A percentile compares a stretch with the other conserved stretches of the same genome.
These are phyloP conservation scores for Pythium chondricola DNA, from an alignment of 352 stramenopile species.

Conservation along the genomic window DNA sequence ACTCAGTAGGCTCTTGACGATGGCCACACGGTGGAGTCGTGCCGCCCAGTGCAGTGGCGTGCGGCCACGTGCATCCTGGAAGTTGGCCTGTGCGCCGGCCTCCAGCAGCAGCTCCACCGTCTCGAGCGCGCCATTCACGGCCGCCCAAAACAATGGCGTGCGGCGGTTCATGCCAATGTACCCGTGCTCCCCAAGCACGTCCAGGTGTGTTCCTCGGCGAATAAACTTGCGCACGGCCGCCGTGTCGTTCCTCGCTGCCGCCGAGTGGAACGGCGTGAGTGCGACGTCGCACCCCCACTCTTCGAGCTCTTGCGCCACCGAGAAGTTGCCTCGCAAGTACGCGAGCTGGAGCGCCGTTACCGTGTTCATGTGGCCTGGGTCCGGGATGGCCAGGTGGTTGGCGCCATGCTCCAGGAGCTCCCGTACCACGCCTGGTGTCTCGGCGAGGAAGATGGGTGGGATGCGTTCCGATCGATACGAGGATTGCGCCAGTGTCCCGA, in stretches of 20 bases:
- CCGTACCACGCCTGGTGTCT: slow-evolving; percentile 55
- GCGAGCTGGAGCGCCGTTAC: slow-evolving; percentile 69
- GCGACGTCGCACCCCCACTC: slow-evolving; percentile 77
- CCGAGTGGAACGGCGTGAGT: slow-evolving; percentile 70
- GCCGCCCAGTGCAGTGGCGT: slow-evolving; percentile 77
- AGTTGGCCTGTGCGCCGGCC: slow-evolving; percentile 62
- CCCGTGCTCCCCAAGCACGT: slow-evolving; percentile 77
- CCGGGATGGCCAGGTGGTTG: slow-evolving; percentile 54
- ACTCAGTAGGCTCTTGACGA: slow-evolving; percentile 41
- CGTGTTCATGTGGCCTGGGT: slow-evolving; percentile 80
- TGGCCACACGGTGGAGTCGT: slow-evolving; percentile 45
- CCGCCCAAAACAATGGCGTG: slow-evolving; percentile 75
- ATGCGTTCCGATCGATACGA: slow-evolving; percentile 69
- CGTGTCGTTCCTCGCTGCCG: slow-evolving; percentile 55
- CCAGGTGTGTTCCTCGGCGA: slow-evolving; percentile 40
- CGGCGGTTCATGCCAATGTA: slow-evolving; percentile 74
- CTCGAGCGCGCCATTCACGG: slow-evolving; percentile 52
- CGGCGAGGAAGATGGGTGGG: slow-evolving; percentile 68
- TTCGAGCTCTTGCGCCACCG: slow-evolving; percentile 68
- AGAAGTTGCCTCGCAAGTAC: slow-evolving; percentile 73
- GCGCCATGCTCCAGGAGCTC: slow-evolving; percentile 61
- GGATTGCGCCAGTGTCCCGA: slow-evolving; percentile 41
- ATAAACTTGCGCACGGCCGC: slow-evolving; percentile 54
- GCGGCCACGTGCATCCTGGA: slow-evolving; percentile 62
- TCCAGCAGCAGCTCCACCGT: slow-evolving; percentile 61